phyloP scores from a whole-genome alignment of 179 eudicot genomes.

The Actinidia chinensis region DNA sequence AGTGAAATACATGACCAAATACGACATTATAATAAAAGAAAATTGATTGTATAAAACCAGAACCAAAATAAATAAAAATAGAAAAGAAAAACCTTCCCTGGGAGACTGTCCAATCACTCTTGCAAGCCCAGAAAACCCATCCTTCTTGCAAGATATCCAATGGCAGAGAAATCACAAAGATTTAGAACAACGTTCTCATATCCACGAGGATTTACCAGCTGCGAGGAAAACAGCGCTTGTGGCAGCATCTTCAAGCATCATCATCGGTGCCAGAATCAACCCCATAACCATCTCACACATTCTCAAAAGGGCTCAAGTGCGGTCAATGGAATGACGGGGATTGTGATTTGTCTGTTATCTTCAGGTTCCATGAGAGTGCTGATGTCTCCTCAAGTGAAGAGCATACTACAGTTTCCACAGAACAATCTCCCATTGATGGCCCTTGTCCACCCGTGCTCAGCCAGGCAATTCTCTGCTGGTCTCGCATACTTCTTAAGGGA shows the following conservation, averaged over 20 bases:
- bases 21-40: slow-evolving; percentile 9
- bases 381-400: slow-evolving; percentile 91
- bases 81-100: not conserved
- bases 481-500: slow-evolving; percentile 82
- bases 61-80: not conserved
- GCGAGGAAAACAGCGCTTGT: slow-evolving; percentile 89
- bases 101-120: slow-evolving; percentile 14
- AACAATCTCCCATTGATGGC: slow-evolving; percentile 93
- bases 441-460: slow-evolving; percentile 85
- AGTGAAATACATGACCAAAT: not conserved
- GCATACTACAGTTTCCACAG: slow-evolving; percentile 91
- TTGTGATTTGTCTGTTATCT: slow-evolving; percentile 91
- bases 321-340: slow-evolving; percentile 55
- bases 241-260: slow-evolving; percentile 72
- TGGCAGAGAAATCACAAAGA: slow-evolving; percentile 11
- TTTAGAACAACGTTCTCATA: slow-evolving; percentile 40
- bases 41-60: not conserved
- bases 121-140: not conserved
- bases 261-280: slow-evolving; percentile 62
- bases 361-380: slow-evolving; percentile 68
- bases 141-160: slow-evolving; percentile 12
- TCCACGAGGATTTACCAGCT: slow-evolving; percentile 89
- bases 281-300: slow-evolving; percentile 59
- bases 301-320: slow-evolving; percentile 65
- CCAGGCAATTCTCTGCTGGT: slow-evolving; percentile 87